Base-by-base conservation (phyloP, 129 eudicot genomes). In the Pittosporum tobira region DNA sequence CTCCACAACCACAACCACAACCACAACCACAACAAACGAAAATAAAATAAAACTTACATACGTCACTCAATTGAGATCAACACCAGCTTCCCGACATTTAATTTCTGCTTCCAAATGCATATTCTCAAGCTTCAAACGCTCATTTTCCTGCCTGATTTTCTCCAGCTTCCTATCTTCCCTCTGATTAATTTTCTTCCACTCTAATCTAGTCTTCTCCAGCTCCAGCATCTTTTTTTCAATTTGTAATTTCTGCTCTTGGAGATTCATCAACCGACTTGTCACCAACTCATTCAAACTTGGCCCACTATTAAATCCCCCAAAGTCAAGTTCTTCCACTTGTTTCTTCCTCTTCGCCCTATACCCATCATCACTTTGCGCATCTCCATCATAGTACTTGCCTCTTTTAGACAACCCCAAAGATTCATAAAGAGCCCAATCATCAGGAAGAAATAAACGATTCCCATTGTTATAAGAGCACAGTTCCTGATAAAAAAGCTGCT, bases 401-500 rank as follows among this genome's bases (percentile, higher is more conserved):
- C 10, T 64, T 31, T 61, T 48, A 48, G 47, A 71, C 58, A 5
- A 14, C 26, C 21, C 43, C 23, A 79, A 37, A 0, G 61, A 69
- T 38, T 29, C 42, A 18, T 50, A 56, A 28, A 74, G 61, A 65
- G 37, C 54, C 64, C 18, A 21, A 62, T 79, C 80, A 18, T 63
- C 66, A 58, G 75, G 75, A 61, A 73, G 70, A 62, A 20, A 62
- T 28, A 65, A 4, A 4, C 69, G 52, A 36, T 74, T 71, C 16
- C 52, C 20, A 14, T 71, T 54, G 60, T 67, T 66, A 38, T 61
- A 65, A 3, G 81, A 74, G 28, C 81, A 71, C 69, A 79, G 57
- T 60, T 79, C 81, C 19, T 24, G 57, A 55, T 70, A 71, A 63
- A 70, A 73, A 57, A 79, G 55, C 10, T 79, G 85, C 24, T 66